Base-by-base conservation (phyloP, 2,329 filamentous ascomycete species). In the Alternaria atra region DNA sequence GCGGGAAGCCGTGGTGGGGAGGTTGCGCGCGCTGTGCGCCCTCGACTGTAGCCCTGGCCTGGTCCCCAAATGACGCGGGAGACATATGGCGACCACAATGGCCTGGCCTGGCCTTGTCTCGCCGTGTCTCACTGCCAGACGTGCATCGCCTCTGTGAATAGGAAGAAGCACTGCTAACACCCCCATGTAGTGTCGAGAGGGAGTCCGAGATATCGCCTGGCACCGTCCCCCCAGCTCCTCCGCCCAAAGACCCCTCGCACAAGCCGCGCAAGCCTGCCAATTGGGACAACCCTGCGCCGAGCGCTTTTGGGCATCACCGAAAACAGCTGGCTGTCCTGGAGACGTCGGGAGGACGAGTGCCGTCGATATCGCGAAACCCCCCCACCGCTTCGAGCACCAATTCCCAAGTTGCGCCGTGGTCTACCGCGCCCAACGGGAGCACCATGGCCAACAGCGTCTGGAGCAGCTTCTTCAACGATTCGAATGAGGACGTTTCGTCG, bases 391-490 rank as follows among this genome's bases (percentile, higher is more conserved):
- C 65, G 37, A 83, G 85, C 48, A 82, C 84, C 35, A 84, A 81
- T 59, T 84, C 84, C 42, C 80, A 83, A 67, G 81, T 83, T 37
- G 81, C 83, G 60, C 80, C 84, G 60, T 87, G 86, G 68, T 86
- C 89, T 30, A 66, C 65, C 8, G 63, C 60, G 34, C 65, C 71
- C 54, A 80, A 79, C 70, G 76, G 78, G 44, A 71, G 73, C 32
- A 72, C 72, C 43, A 81, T 83, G 77, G 76, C 81, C 20, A 77
- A 79, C 40, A 81, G 78, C 58, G 78, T 83, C 42, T 84, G 74
- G 70, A 74, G 77, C 62, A 90, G 84, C 76, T 93, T 93, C 79
- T 91, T 88, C 80, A 88, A 93, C 77, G 89, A 93, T 74, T 92
- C 90, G 34, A 90, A 85, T 81, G 91, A 94, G 72, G 90, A 89